A percentile compares a stretch with the other conserved stretches of the same genome.
phyloP scores from a whole-genome alignment of 768 basidiomycete species.

The Boletus sp. region DNA sequence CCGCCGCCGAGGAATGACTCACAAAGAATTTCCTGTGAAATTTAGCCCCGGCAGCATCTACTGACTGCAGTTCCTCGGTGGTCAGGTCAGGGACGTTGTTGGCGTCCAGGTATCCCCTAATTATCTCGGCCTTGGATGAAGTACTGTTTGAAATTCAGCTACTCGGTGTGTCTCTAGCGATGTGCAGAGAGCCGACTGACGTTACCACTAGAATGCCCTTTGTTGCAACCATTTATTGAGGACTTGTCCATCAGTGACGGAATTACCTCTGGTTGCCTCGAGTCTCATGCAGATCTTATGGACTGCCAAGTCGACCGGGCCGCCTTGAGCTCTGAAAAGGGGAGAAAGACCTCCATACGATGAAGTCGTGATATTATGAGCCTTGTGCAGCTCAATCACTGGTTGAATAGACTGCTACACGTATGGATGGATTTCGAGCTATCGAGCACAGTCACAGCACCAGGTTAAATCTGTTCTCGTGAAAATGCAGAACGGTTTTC shows the following conservation, averaged over 20 bases:
- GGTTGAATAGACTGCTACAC: constrained; percentile 5
- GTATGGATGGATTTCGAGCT: constrained; percentile 1
- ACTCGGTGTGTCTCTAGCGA: not conserved
- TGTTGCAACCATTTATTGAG: constrained; percentile 1
- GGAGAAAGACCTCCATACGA: constrained; percentile 1
- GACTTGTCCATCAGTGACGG: constrained; percentile 1
- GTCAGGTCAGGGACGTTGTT: constrained; percentile 3
- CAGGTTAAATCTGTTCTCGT: not conserved
- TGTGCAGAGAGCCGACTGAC: not conserved
- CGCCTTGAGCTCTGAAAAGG: not conserved
- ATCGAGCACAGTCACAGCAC: not conserved
- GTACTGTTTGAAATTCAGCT: not conserved
- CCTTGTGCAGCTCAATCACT: not conserved
- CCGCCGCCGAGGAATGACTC: not conserved
- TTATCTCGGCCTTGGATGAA: not conserved
- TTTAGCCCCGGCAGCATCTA: not conserved
- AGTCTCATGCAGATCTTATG: not conserved
- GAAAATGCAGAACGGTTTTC: not conserved
- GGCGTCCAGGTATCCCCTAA: not conserved
- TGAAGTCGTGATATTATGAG: not conserved
- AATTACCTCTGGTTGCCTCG: not conserved
- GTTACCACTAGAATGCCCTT: constrained; percentile 1
- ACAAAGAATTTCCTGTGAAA: constrained; percentile 1
- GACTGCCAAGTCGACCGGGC: not conserved
- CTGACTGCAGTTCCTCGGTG: not conserved